phyloP scores from a whole-genome alignment of 495 filamentous ascomycete genomes.

The Lineolata rhizophorae region DNA sequence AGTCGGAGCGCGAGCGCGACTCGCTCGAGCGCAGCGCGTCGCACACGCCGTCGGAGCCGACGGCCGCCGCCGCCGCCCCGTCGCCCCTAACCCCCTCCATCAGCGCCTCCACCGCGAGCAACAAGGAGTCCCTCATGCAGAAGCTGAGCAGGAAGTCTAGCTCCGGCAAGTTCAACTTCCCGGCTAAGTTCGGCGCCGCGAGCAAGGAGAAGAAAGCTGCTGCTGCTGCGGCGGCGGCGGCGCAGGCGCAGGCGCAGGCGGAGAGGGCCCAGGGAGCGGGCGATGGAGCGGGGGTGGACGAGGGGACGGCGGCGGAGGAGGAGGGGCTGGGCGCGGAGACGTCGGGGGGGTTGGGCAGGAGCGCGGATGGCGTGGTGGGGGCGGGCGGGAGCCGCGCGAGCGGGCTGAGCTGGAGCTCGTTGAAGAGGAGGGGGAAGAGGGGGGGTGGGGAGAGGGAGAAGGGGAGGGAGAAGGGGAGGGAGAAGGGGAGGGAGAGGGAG shows the following conservation, averaged over 20 bases:
- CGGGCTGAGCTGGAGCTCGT: conserved; percentile 11
- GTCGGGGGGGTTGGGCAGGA: too few relatives aligned
- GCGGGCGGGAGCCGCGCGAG: too few relatives aligned
- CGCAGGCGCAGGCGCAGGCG: too few relatives aligned
- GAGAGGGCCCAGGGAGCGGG: too few relatives aligned
- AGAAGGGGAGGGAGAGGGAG: conserved; percentile 3
- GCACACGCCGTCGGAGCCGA: conserved; percentile 10
- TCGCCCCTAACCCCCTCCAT: conserved; percentile 1
- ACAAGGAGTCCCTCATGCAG: conserved; percentile 18
- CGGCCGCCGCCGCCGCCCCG: not conserved
- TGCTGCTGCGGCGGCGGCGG: too few relatives aligned
- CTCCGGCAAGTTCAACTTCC: conserved; percentile 14
- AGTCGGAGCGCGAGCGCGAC: conserved; percentile 8
- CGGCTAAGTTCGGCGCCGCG: too few relatives aligned
- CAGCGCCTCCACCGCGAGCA: conserved; percentile 2
- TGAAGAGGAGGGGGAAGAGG: conserved; percentile 11
- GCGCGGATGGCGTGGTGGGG: too few relatives aligned
- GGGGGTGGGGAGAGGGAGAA: conserved; percentile 2
- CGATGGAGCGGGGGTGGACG: too few relatives aligned
- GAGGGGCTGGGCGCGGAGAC: too few relatives aligned
- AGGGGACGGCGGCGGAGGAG: too few relatives aligned
- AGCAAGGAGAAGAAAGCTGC: too few relatives aligned
- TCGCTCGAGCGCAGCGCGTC: conserved; percentile 12
- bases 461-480: conserved; percentile 1
- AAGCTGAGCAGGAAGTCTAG: conserved; percentile 18